phyloP scores from a whole-genome alignment of 169 alveolate genomes.

The Plasmodium sp. region DNA sequence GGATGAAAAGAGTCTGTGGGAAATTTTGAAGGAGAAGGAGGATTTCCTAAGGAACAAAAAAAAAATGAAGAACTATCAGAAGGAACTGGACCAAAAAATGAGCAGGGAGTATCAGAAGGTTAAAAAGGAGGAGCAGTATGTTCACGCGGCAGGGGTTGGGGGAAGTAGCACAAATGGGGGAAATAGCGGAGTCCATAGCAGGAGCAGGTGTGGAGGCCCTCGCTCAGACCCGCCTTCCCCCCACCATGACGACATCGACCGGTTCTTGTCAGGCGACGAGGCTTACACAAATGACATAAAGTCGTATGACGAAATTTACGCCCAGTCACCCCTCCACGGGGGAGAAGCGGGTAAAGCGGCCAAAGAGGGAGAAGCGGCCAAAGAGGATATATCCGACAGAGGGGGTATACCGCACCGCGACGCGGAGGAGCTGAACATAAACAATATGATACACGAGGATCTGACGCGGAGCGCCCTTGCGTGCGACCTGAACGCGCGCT shows the following conservation, averaged over 20 bases:
- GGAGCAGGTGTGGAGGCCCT: background rate
- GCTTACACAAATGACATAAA: slow-evolving; percentile 35
- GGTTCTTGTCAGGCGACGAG: slow-evolving; percentile 16
- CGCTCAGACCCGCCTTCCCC: background rate
- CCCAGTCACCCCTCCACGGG: background rate
- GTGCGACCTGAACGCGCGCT: background rate
- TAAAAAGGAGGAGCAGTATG: slow-evolving; percentile 42
- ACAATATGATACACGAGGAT: slow-evolving; percentile 43
- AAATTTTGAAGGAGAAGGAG: slow-evolving; percentile 65
- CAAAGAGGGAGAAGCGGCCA: background rate
- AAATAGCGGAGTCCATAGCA: background rate
- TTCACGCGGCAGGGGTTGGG: background rate
- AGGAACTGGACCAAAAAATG: slow-evolving; percentile 25
- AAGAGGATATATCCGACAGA: too few relatives aligned
- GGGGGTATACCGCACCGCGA: background rate
- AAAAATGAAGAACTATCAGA: slow-evolving; percentile 30
- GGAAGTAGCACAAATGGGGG: background rate
- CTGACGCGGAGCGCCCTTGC: background rate
- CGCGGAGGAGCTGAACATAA: slow-evolving; percentile 10
- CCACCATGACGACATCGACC: slow-evolving; percentile 30
- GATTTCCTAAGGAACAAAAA: slow-evolving; percentile 37
- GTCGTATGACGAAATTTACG: slow-evolving; percentile 65
- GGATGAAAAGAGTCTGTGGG: slow-evolving; percentile 53
- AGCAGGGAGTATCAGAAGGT: slow-evolving; percentile 44
- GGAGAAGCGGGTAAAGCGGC: background rate